These are phyloP conservation scores for Neohortaea acidophila DNA, from an alignment of 495 filamentous ascomycete genomes.

Conservation along the genomic window DNA sequence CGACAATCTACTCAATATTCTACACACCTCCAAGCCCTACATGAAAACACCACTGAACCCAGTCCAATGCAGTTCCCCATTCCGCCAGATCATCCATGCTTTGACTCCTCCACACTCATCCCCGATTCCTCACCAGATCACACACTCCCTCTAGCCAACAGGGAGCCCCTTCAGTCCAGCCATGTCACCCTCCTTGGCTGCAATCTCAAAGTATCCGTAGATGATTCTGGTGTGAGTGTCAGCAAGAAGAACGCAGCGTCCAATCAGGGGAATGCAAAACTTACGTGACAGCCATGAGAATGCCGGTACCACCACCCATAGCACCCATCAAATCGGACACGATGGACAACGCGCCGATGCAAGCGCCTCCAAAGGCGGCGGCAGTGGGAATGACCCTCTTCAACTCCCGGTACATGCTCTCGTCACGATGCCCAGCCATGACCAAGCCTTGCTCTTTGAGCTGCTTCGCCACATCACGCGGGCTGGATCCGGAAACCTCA, in stretches of 20 bases:
- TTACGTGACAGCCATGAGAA: slow-evolving; percentile 96
- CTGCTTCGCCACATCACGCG: slow-evolving; percentile 98
- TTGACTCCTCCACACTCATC: too few species aligned
- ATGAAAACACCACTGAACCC: too few species aligned
- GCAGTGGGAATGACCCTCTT: slow-evolving; percentile 98
- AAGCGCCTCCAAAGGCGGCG: slow-evolving; percentile 95
- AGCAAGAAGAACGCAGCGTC: slow-evolving; percentile 6
- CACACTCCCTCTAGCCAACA: too few species aligned
- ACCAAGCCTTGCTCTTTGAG: slow-evolving; percentile 98
- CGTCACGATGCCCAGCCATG: slow-evolving; percentile 98
- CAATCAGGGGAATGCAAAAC: slow-evolving; percentile 31
- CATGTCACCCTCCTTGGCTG: slow-evolving; percentile 94
- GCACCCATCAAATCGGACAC: slow-evolving; percentile 91
- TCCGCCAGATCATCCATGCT: too few species aligned
- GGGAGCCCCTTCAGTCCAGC: slow-evolving; percentile 83
- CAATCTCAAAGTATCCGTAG: slow-evolving; percentile 98
- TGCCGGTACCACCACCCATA: slow-evolving; percentile 92
- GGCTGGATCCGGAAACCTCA: slow-evolving; percentile 93
- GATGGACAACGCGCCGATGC: slow-evolving; percentile 94
- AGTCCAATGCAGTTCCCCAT: too few species aligned
- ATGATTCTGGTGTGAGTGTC: slow-evolving; percentile 56
- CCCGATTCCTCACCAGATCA: too few species aligned
- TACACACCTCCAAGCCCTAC: too few species aligned
- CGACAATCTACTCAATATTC: too few species aligned
- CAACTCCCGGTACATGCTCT: slow-evolving; percentile 99